Conservation (phyloP, 2,329 filamentous ascomycete genomes). For the Corynespora cassiicola region DNA sequence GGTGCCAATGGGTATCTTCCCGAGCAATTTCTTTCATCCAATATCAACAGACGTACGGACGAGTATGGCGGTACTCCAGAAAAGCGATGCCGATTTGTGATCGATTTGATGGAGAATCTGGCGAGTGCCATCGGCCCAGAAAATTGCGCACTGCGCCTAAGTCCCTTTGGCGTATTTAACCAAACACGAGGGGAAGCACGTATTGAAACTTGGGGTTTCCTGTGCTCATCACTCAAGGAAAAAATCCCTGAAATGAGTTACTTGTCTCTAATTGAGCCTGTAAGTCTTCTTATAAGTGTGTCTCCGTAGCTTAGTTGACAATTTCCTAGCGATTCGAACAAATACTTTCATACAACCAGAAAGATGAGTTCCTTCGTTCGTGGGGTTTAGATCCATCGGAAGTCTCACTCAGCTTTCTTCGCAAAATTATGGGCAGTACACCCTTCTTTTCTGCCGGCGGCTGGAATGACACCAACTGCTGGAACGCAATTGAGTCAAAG, state of each 20-base stretch:
- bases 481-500: slow-evolving; percentile 54
- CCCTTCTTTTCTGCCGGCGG: slow-evolving; percentile 64
- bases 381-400: slow-evolving; percentile 52
- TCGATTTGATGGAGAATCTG: slow-evolving; percentile 55
- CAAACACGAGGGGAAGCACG: slow-evolving; percentile 58
- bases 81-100: slow-evolving; percentile 60
- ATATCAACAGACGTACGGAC: slow-evolving; percentile 57
- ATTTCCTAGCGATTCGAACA: slow-evolving; percentile 55
- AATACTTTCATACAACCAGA: slow-evolving; percentile 56
- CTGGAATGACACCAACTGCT: slow-evolving; percentile 58
- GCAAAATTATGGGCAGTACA: slow-evolving; percentile 58
- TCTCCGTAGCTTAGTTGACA: slow-evolving; percentile 16
- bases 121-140: slow-evolving; percentile 31
- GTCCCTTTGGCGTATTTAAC: slow-evolving; percentile 57
- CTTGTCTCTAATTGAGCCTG: slow-evolving; percentile 63
- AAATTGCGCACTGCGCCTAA: slow-evolving; percentile 33
- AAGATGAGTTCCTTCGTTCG: slow-evolving; percentile 55
- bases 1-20: slow-evolving; percentile 58
- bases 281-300: slow-evolving; percentile 10
- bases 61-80: slow-evolving; percentile 57
- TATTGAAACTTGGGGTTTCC: slow-evolving; percentile 59
- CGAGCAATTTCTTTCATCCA: slow-evolving; percentile 59
- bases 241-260: slow-evolving; percentile 56
- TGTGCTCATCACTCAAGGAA: slow-evolving; percentile 58
- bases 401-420: slow-evolving; percentile 56